These are phyloP conservation scores for Aspergillus haitiensis DNA, from an alignment of 495 filamentous ascomycete genomes.

Conservation along the genomic window DNA sequence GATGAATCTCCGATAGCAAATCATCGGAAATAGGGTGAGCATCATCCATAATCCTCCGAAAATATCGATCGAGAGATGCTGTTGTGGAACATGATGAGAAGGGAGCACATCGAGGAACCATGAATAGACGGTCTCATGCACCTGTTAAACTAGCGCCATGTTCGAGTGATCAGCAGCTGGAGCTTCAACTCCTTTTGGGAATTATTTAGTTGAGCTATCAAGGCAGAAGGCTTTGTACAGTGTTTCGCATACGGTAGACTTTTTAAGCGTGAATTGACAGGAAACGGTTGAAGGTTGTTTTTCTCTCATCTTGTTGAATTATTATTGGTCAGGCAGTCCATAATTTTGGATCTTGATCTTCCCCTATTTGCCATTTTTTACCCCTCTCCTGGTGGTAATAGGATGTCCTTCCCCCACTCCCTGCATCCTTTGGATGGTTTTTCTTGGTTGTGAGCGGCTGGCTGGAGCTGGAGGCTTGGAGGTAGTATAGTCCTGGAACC, in stretches of 20 bases:
- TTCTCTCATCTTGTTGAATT: background rate
- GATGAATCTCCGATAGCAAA: background rate
- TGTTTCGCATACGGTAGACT: background rate
- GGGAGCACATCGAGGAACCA: background rate
- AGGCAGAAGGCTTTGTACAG: background rate
- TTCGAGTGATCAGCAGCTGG: conserved; percentile 16
- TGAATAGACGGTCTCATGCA: background rate
- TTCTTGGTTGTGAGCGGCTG: background rate
- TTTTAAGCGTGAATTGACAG: background rate
- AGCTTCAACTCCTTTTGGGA: background rate
- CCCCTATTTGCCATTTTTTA: background rate
- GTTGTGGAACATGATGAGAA: conserved; percentile 17
- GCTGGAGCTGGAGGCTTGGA: background rate
- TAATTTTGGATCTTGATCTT: background rate
- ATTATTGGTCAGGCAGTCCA: too few species aligned
- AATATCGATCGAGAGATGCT: conserved; percentile 3
- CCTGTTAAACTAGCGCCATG: conserved; percentile 4
- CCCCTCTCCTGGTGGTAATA: background rate
- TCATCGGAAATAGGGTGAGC: conserved; percentile 2
- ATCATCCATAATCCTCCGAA: background rate
- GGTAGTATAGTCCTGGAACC: background rate
- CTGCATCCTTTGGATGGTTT: background rate
- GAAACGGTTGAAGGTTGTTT: background rate
- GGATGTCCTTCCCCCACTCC: background rate
- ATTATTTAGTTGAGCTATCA: background rate